Evolutionary conservation across 306 rosid genomes (phyloP).

Genomic region (Sicyos edulis): DNA sequence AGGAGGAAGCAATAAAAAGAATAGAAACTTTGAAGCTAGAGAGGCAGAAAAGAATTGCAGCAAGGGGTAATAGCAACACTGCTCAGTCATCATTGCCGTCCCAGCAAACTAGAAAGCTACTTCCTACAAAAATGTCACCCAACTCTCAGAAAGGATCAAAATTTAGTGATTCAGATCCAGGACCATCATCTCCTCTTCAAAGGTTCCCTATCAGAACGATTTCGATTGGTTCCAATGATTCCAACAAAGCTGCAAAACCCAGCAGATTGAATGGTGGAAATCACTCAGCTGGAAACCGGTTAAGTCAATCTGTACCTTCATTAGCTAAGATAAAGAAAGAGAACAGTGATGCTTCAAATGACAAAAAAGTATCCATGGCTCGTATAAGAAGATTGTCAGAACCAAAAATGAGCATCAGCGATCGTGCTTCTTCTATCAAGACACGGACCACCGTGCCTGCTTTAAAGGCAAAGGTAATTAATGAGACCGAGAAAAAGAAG

Average conservation of each 20-base stretch:
- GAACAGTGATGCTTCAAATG: constrained; percentile 42
- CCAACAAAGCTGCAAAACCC: constrained; percentile 55
- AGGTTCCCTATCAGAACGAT: constrained; percentile 45
- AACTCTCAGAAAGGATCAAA: constrained; percentile 68
- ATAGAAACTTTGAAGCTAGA: constrained; percentile 76
- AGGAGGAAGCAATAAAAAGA: constrained; percentile 68
- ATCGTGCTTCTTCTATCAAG: constrained; percentile 45
- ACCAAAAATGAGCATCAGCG: constrained; percentile 55
- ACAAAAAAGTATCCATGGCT: constrained; percentile 66
- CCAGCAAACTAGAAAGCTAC: constrained; percentile 53
- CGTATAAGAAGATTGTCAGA: constrained; percentile 86
- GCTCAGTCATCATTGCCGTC: constrained; percentile 41
- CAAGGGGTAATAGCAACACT: constrained; percentile 55
- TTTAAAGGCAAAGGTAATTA: constrained; percentile 46
- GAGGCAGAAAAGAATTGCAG: constrained; percentile 96
- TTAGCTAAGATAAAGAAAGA: constrained; percentile 71
- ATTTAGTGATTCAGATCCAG: constrained; percentile 87
- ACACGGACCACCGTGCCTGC: constrained; percentile 30
- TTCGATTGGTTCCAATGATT: constrained; percentile 55
- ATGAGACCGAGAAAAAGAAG: constrained; percentile 61
- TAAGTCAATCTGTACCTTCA: constrained; percentile 68
- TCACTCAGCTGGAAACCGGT: constrained; percentile 45
- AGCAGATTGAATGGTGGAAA: constrained; percentile 49
- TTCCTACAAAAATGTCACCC: constrained; percentile 55
- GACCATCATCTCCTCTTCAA: constrained; percentile 74